Conservation (phyloP, 352 stramenopile species). For the Pythium apleroticum region DNA sequence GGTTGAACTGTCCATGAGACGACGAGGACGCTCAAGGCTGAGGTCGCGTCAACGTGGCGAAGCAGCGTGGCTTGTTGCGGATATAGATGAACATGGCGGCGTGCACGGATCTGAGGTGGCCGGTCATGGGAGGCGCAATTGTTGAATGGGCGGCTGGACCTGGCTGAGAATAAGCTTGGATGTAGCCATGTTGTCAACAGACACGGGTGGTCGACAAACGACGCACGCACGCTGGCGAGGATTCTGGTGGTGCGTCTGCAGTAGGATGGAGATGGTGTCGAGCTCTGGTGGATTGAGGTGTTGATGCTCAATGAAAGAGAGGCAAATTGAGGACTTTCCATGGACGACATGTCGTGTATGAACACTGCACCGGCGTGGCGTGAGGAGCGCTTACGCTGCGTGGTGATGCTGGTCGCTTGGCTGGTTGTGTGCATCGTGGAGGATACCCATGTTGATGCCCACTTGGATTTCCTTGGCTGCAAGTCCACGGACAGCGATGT, state of each 20-base stretch:
- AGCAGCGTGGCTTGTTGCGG: neutral
- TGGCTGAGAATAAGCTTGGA: neutral
- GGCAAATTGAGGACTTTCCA: too few relatives aligned
- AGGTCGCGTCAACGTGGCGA: too few relatives aligned
- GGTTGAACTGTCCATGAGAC: too few relatives aligned
- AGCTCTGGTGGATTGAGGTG: too few relatives aligned
- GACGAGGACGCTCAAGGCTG: too few relatives aligned
- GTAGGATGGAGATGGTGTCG: too few relatives aligned
- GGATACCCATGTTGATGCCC: slow-evolving; percentile 46
- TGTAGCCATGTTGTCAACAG: neutral
- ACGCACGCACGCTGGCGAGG: too few relatives aligned
- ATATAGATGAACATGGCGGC: neutral
- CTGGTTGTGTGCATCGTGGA: slow-evolving; percentile 18
- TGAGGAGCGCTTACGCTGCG: neutral
- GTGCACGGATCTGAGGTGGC: neutral
- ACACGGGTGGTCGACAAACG: too few relatives aligned
- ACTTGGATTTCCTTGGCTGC: slow-evolving; percentile 24
- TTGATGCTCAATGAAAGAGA: too few relatives aligned
- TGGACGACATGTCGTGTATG: too few relatives aligned
- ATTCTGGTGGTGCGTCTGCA: too few relatives aligned
- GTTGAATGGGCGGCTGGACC: neutral
- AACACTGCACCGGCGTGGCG: too few relatives aligned
- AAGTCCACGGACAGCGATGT: neutral
- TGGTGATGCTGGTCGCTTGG: neutral
- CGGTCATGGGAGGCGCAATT: neutral